These are phyloP conservation scores for Elongisporangium prolatum DNA, from an alignment of 352 stramenopile species.

Conservation along the genomic window DNA sequence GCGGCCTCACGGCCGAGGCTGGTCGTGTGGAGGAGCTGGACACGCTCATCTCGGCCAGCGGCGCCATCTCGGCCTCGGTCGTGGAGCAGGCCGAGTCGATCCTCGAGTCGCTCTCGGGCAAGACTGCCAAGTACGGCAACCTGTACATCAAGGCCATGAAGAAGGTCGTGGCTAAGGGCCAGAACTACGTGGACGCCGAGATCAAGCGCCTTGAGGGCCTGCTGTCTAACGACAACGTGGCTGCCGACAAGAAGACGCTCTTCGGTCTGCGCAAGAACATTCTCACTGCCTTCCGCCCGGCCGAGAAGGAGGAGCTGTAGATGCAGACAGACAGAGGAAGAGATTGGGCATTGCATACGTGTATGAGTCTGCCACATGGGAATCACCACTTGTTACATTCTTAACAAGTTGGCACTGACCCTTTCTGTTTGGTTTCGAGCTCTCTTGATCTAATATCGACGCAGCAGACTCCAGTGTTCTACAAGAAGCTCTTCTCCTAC, in stretches of 20 bases:
- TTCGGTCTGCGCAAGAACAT: slow-evolving; percentile 91
- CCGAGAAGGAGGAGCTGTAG: slow-evolving; percentile 17
- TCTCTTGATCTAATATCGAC: slow-evolving; percentile 4
- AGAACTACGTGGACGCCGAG: slow-evolving; percentile 79
- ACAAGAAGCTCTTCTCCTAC: slow-evolving; percentile 14
- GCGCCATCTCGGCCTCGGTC: slow-evolving; percentile 59
- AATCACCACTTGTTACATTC: neutral
- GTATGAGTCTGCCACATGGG: neutral
- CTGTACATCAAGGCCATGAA: slow-evolving; percentile 89
- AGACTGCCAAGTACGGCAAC: slow-evolving; percentile 69
- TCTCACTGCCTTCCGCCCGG: slow-evolving; percentile 48
- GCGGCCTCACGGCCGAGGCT: slow-evolving; percentile 63
- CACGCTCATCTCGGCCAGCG: slow-evolving; percentile 69
- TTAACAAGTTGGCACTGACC: neutral
- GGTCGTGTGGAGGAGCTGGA: slow-evolving; percentile 83
- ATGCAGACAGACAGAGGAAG: neutral
- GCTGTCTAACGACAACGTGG: slow-evolving; percentile 78
- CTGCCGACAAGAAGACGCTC: slow-evolving; percentile 84
- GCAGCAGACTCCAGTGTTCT: neutral
- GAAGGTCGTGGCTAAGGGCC: slow-evolving; percentile 87
- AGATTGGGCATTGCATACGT: neutral
- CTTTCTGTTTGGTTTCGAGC: neutral
- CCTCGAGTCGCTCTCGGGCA: slow-evolving; percentile 65
- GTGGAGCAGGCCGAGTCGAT: slow-evolving; percentile 70
- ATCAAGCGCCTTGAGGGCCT: slow-evolving; percentile 78